Evolutionary conservation across 352 stramenopile species (phyloP).

Genomic region (Globisporangium alternatum): DNA sequence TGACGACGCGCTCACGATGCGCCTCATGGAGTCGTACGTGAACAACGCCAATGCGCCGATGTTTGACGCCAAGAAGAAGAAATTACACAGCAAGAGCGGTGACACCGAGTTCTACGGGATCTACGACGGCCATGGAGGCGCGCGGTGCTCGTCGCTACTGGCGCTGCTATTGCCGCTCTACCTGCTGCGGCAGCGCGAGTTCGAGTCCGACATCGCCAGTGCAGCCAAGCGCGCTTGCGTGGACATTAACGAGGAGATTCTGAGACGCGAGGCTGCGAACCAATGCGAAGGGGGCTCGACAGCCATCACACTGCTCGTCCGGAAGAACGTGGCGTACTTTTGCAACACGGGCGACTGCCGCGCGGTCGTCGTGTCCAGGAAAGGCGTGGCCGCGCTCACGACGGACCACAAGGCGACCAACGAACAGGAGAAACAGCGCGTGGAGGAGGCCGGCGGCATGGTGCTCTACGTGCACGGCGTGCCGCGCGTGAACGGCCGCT

Average conservation of each 20-base stretch:
- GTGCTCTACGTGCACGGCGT: constrained; percentile 77
- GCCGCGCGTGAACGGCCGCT: constrained; percentile 59
- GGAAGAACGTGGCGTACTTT: constrained; percentile 40
- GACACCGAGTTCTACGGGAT: constrained; percentile 69
- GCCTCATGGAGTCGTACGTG: constrained; percentile 49
- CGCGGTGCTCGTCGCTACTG: constrained; percentile 52
- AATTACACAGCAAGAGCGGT: constrained; percentile 21
- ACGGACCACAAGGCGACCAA: constrained; percentile 79
- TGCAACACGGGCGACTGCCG: constrained; percentile 82
- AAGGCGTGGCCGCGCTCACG: constrained; percentile 44
- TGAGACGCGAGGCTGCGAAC: constrained; percentile 42
- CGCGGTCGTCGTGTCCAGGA: constrained; percentile 51
- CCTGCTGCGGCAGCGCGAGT: constrained; percentile 54
- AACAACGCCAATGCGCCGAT: constrained; percentile 32
- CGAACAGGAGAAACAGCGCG: constrained; percentile 54
- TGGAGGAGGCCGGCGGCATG: constrained; percentile 67
- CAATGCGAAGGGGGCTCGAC: constrained; percentile 63
- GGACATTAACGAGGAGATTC: constrained; percentile 68
- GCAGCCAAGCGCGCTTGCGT: constrained; percentile 43
- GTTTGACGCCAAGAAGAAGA: constrained; percentile 37
- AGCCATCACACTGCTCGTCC: constrained; percentile 57
- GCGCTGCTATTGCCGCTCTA: constrained; percentile 70
- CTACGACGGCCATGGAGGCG: constrained; percentile 77
- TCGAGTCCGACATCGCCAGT: constrained; percentile 33
- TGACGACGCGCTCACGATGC: constrained; percentile 28